These are phyloP conservation scores for Umbelopsis vinacea DNA, from an alignment of 192 early-diverging fungal species.

Conservation along the genomic window DNA sequence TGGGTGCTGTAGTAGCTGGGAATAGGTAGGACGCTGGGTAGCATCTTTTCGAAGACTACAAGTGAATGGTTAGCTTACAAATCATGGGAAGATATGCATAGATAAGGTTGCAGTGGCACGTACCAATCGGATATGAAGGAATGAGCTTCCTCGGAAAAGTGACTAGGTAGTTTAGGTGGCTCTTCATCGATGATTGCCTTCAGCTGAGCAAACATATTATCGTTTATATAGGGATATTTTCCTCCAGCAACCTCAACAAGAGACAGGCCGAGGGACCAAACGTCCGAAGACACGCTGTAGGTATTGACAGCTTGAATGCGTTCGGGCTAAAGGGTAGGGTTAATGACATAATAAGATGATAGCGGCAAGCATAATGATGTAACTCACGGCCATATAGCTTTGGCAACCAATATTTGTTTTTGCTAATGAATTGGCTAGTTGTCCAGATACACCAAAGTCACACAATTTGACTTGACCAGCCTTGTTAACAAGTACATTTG, in stretches of 20 bases:
- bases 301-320: conserved; percentile 73
- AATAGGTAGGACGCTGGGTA: conserved; percentile 73
- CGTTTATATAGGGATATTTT: conserved; percentile 78
- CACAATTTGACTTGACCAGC: conserved; percentile 92
- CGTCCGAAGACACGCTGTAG: conserved; percentile 89
- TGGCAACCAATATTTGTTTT: conserved; percentile 95
- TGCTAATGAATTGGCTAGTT: conserved; percentile 86
- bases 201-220: conserved; percentile 86
- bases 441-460: conserved; percentile 96
- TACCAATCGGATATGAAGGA: conserved; percentile 84
- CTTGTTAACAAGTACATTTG: conserved; percentile 88
- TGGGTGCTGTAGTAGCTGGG: conserved; percentile 74
- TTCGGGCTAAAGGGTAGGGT: conserved; percentile 67
- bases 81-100: background rate
- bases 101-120: background rate
- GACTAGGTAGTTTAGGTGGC: conserved; percentile 72
- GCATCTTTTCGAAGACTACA: conserved; percentile 71
- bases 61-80: background rate
- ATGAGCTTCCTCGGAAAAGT: conserved; percentile 71
- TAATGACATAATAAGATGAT: background rate
- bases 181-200: conserved; percentile 83
- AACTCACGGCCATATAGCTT: conserved; percentile 89
- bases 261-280: conserved; percentile 92
- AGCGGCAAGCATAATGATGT: background rate
- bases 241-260: conserved; percentile 85